These are phyloP conservation scores for Cercophora samala DNA, from an alignment of 495 filamentous ascomycete genomes.

Conservation along the genomic window DNA sequence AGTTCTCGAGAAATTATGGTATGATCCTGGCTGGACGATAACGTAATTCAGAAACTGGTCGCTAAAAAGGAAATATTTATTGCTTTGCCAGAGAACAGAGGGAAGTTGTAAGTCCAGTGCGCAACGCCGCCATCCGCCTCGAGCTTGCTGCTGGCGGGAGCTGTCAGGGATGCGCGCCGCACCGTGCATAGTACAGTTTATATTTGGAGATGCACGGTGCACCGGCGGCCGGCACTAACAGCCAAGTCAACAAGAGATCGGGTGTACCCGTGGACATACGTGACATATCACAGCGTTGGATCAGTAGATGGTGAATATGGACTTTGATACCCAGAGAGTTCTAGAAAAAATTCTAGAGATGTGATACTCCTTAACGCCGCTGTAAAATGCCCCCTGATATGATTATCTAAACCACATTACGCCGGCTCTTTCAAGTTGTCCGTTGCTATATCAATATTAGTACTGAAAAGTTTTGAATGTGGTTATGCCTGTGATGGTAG, in stretches of 20 bases:
- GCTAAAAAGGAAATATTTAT: background rate
- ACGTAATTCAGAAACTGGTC: background rate
- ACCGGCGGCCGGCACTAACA: background rate
- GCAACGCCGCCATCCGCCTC: background rate
- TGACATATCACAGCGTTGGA: no score
- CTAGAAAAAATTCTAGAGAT: background rate
- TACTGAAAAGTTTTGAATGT: background rate
- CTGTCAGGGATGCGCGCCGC: background rate
- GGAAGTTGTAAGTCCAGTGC: background rate
- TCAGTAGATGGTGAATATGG: no score
- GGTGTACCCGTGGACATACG: no score
- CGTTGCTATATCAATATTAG: slow-evolving; percentile 56
- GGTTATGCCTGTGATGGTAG: no score
- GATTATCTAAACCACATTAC: slow-evolving; percentile 5
- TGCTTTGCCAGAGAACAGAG: background rate
- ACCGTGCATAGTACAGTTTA: background rate
- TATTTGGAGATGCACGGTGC: background rate
- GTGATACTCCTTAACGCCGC: background rate
- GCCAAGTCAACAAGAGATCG: background rate
- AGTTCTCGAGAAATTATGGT: background rate
- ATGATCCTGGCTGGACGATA: background rate
- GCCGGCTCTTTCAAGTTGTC: slow-evolving; percentile 77
- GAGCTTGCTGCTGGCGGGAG: background rate
- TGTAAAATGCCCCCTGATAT: background rate
- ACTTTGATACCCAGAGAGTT: no score